A percentile compares a stretch with the other conserved stretches of the same genome.
Evolutionary conservation across 2,329 filamentous ascomycete genomes (phyloP).

Genomic region (Colletotrichum tabaci): DNA sequence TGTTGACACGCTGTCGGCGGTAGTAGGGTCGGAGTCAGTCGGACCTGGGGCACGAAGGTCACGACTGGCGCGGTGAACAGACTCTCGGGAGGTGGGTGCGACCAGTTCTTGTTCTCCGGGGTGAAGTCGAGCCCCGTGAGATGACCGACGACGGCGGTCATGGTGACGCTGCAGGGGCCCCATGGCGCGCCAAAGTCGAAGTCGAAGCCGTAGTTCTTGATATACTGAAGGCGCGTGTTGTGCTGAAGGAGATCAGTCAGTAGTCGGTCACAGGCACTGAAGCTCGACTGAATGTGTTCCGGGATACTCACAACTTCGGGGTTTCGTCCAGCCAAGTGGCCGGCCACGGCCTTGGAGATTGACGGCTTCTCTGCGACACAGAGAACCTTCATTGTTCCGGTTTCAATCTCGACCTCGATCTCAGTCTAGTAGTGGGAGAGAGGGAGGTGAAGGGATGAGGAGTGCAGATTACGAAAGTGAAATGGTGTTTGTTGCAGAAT

Average conservation of each 20-base stretch:
- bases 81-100: slow-evolving; percentile 80
- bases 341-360: slow-evolving; percentile 93
- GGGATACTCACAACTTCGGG: slow-evolving; percentile 74
- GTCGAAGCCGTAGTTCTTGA: slow-evolving; percentile 95
- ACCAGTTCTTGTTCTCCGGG: slow-evolving; percentile 82
- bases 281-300: not conserved
- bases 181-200: slow-evolving; percentile 88
- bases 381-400: slow-evolving; percentile 65
- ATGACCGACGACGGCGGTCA: slow-evolving; percentile 95
- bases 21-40: slow-evolving; percentile 38
- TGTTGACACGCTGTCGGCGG: not conserved
- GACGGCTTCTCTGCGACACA: slow-evolving; percentile 82
- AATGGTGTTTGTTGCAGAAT: not conserved
- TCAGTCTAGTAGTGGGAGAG: no score
- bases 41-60: slow-evolving; percentile 76
- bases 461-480: not conserved
- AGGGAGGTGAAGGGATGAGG: not conserved
- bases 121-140: slow-evolving; percentile 86
- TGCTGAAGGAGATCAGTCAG: slow-evolving; percentile 63
- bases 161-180: slow-evolving; percentile 87
- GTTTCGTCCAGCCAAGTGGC: slow-evolving; percentile 85
- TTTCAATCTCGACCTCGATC: no score
- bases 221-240: slow-evolving; percentile 79
- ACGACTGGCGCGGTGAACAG: slow-evolving; percentile 87
- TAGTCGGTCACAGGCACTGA: no score